A percentile compares a stretch with the other conserved stretches of the same genome.
Conservation (phyloP, 169 alveolate genomes). For the Theileria orientalis region DNA sequence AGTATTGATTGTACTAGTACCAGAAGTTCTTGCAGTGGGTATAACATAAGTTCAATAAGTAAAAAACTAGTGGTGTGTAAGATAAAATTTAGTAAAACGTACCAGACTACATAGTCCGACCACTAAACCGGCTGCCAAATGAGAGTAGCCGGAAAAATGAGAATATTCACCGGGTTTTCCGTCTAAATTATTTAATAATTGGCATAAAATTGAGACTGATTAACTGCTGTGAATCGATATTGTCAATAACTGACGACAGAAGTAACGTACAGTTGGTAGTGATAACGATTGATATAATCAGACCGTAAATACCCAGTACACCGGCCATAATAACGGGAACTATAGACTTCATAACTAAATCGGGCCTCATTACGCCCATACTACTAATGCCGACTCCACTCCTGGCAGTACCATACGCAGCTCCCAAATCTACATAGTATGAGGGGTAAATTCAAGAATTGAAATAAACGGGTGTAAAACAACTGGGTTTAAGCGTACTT, state of each 20-base stretch:
- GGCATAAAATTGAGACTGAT: too few species aligned
- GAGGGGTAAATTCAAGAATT: constrained; percentile 7
- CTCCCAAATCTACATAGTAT: constrained; percentile 93
- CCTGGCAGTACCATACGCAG: constrained; percentile 99
- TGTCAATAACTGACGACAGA: background rate
- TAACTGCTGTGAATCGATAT: too few species aligned
- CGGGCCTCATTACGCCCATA: constrained; percentile 99
- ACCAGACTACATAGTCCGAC: constrained; percentile 90
- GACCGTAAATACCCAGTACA: constrained; percentile 97
- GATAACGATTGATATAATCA: constrained; percentile 90
- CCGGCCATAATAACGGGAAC: constrained; percentile 99
- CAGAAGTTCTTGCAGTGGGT: background rate
- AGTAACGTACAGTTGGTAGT: constrained; percentile 57
- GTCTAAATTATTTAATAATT: constrained; percentile 15
- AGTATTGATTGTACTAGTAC: too few species aligned
- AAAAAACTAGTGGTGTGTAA: background rate
- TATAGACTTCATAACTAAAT: constrained; percentile 96
- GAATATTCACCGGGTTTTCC: constrained; percentile 82
- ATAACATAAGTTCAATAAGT: background rate
- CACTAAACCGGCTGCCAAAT: constrained; percentile 93
- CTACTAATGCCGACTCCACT: constrained; percentile 98
- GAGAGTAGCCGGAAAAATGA: constrained; percentile 91
- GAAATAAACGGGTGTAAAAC: background rate
- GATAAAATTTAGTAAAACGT: constrained; percentile 45
- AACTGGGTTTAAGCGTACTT: constrained; percentile 70